Evolutionary conservation across 176 grass and related monocot genomes (phyloP).

Genomic region (Musa itinerans): DNA sequence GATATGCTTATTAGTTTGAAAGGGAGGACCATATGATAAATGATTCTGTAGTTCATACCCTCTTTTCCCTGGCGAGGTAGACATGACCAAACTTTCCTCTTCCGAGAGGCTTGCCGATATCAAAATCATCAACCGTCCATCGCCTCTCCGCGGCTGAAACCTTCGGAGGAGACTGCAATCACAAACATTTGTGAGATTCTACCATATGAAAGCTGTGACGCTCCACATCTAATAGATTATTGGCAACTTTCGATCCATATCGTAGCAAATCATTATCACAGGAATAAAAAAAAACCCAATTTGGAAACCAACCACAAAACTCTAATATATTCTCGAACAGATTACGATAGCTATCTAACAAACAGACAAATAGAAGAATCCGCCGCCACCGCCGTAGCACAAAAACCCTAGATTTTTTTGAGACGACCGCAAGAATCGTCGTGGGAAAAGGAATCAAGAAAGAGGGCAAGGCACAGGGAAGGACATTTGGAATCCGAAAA

Average conservation of each 20-base stretch:
- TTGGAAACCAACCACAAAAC: not conserved
- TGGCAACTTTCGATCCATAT: not conserved
- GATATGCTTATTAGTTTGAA: not conserved
- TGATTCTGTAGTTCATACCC: conserved; percentile 27
- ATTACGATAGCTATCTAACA: too few relatives aligned
- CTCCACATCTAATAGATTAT: not conserved
- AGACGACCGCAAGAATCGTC: too few relatives aligned
- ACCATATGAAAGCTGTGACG: not conserved
- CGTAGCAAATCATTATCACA: not conserved
- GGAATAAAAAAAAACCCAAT: not conserved
- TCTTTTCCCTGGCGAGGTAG: conserved; percentile 85
- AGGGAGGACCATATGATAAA: not conserved
- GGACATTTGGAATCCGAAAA: too few relatives aligned
- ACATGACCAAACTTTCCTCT: conserved; percentile 97
- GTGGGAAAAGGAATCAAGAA: too few relatives aligned
- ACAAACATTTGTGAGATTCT: not conserved
- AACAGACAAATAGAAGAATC: not conserved
- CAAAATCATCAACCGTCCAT: conserved; percentile 74
- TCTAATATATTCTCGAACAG: not conserved
- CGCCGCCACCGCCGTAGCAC: not conserved
- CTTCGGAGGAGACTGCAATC: conserved; percentile 26
- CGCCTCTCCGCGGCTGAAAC: conserved; percentile 47
- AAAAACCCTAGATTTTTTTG: not conserved
- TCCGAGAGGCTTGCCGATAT: conserved; percentile 79
- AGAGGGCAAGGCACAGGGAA: too few relatives aligned